These are phyloP conservation scores for Osmanthus fragrans DNA, from an alignment of 257 asterid genomes.

Conservation along the genomic window DNA sequence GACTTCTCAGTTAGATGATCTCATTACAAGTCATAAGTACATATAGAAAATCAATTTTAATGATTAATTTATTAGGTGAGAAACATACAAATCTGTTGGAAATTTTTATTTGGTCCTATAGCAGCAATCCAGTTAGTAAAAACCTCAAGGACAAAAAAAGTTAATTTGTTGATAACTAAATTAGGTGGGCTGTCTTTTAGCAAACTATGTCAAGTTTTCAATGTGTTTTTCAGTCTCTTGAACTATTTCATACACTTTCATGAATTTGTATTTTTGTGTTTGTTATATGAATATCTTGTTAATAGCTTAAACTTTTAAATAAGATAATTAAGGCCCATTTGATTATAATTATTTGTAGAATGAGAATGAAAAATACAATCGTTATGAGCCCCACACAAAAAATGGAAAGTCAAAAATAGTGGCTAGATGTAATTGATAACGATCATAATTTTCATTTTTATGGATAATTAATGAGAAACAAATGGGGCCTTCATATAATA, in stretches of 20 bases:
- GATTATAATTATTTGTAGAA: too few species aligned
- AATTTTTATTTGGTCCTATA: conserved; percentile 3
- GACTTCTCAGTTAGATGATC: conserved; percentile 13
- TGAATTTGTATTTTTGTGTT: too few species aligned
- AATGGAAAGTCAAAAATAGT: too few species aligned
- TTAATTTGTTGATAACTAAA: not conserved
- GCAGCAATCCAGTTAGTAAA: conserved; percentile 12
- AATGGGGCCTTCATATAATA: too few species aligned
- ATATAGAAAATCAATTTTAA: conserved; percentile 23
- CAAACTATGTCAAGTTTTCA: not conserved
- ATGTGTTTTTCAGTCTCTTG: not conserved
- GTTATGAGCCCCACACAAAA: too few species aligned
- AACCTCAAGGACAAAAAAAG: conserved; percentile 22
- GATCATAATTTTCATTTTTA: too few species aligned
- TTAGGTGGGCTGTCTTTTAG: not conserved
- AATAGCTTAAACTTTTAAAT: too few species aligned
- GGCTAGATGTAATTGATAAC: too few species aligned
- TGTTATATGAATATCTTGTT: too few species aligned
- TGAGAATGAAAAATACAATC: too few species aligned
- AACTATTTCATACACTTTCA: not conserved
- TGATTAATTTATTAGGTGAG: conserved; percentile 28
- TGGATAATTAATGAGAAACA: too few species aligned
- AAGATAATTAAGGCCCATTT: too few species aligned
- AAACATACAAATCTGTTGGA: not conserved
- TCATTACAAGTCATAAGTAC: conserved; percentile 12